Conservation (phyloP, 176 grass and related monocot species). For the Raddia guianensis region DNA sequence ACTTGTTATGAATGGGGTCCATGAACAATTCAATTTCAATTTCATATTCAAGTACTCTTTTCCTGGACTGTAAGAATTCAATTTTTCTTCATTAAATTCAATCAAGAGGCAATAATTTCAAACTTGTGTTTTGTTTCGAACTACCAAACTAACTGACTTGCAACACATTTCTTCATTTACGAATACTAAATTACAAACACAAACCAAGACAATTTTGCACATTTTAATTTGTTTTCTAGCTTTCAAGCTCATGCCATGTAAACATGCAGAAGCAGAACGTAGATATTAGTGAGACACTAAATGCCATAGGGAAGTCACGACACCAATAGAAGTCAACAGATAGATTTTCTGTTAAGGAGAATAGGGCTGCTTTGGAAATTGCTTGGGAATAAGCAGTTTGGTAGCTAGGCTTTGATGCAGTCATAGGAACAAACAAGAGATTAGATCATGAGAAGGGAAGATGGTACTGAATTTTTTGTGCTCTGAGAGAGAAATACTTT, state of each 20-base stretch:
- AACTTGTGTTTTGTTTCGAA: not conserved
- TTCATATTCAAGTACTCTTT: not conserved
- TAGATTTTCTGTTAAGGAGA: not conserved
- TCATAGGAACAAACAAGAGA: not conserved
- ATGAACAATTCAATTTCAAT: slow-evolving; percentile 1
- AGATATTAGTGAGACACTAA: not conserved
- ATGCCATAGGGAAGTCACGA: not conserved
- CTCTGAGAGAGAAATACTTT: not conserved
- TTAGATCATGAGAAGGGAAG: not conserved
- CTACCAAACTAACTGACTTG: slow-evolving; percentile 13
- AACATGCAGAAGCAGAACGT: not conserved
- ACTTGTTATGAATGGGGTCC: not conserved
- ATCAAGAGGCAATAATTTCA: not conserved
- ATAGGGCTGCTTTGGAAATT: not conserved
- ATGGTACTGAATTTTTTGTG: not conserved
- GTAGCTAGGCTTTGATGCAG: not conserved
- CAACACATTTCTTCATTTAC: not conserved
- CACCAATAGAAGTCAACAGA: not conserved
- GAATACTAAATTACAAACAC: not conserved
- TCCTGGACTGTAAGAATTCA: not conserved
- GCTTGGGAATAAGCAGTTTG: not conserved
- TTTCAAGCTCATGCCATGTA: slow-evolving; percentile 2
- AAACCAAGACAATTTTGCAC: not conserved
- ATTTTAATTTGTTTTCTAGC: not conserved
- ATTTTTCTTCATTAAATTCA: not conserved